A percentile compares a stretch with the other conserved stretches of the same genome.
phyloP scores from a whole-genome alignment of 306 rosid species.

The Quercus aquifolioides region DNA sequence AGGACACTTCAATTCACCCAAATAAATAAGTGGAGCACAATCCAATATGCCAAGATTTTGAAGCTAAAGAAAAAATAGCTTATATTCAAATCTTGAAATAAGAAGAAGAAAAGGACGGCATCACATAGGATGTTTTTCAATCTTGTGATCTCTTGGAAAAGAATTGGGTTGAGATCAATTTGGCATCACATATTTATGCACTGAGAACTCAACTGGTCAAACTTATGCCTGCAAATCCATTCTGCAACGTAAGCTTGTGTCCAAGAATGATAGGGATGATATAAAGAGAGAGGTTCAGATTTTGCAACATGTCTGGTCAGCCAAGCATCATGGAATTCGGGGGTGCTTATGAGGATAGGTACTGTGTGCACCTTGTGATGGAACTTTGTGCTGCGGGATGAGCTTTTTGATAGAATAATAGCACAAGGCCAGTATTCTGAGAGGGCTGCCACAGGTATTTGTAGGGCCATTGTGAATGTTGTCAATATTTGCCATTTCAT shows the following conservation, averaged over 20 bases:
- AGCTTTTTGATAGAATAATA: slow-evolving; percentile 82
- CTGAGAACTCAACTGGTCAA: slow-evolving; percentile 22
- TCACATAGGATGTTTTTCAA: too few species aligned
- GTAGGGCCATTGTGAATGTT: slow-evolving; percentile 70
- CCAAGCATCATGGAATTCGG: slow-evolving; percentile 71
- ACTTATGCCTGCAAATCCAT: slow-evolving; percentile 81
- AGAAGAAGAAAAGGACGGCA: too few species aligned
- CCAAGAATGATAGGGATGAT: slow-evolving; percentile 63
- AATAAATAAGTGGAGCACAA: too few species aligned
- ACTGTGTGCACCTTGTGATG: slow-evolving; percentile 80
- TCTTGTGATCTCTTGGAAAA: slow-evolving; percentile 38
- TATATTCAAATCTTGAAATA: too few species aligned
- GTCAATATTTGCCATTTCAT: slow-evolving; percentile 86
- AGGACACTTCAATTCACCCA: too few species aligned
- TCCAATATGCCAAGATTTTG: too few species aligned
- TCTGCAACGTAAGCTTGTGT: slow-evolving; percentile 69
- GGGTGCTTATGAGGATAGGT: slow-evolving; percentile 74
- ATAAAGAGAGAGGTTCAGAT: slow-evolving; percentile 84
- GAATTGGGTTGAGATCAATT: slow-evolving; percentile 89
- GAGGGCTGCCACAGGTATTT: slow-evolving; percentile 67
- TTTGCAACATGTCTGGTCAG: slow-evolving; percentile 87
- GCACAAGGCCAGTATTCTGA: slow-evolving; percentile 81
- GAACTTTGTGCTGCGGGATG: slow-evolving; percentile 87
- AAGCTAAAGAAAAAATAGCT: too few species aligned
- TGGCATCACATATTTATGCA: slow-evolving; percentile 33